Evolutionary conservation across 345 rosid genomes (phyloP).

Genomic region (Heritiera fomes): DNA sequence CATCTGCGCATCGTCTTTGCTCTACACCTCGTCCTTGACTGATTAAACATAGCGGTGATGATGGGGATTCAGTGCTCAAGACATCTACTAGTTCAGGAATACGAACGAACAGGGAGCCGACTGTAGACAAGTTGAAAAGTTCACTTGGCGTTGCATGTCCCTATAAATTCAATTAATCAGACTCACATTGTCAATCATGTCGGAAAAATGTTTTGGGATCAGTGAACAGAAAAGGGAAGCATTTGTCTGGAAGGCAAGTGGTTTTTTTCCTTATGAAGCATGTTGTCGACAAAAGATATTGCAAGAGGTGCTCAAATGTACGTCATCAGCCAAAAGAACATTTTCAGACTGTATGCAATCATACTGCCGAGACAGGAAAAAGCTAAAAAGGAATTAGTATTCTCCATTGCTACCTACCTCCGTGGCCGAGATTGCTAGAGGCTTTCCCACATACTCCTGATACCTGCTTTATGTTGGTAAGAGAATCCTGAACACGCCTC

Average conservation of each 20-base stretch:
- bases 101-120: not conserved
- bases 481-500: constrained; percentile 41
- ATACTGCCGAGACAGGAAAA: too few relatives aligned
- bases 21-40: not conserved
- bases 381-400: constrained; percentile 4
- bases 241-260: not conserved
- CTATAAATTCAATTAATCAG: not conserved
- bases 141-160: not conserved
- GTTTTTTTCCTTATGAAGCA: too few relatives aligned
- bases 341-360: not conserved
- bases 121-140: not conserved
- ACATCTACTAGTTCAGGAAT: not conserved
- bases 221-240: not conserved
- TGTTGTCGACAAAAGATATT: too few relatives aligned
- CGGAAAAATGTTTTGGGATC: not conserved
- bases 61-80: not conserved
- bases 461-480: constrained; percentile 46
- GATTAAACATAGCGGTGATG: not conserved
- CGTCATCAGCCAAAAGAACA: not conserved
- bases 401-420: constrained; percentile 22
- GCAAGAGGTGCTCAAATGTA: not conserved
- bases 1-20: not conserved
- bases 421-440: constrained; percentile 29
- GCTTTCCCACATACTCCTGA: constrained; percentile 33
- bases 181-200: not conserved